phyloP scores from a whole-genome alignment of 805 yeast species.

The Saccharomycopsis selenospora region DNA sequence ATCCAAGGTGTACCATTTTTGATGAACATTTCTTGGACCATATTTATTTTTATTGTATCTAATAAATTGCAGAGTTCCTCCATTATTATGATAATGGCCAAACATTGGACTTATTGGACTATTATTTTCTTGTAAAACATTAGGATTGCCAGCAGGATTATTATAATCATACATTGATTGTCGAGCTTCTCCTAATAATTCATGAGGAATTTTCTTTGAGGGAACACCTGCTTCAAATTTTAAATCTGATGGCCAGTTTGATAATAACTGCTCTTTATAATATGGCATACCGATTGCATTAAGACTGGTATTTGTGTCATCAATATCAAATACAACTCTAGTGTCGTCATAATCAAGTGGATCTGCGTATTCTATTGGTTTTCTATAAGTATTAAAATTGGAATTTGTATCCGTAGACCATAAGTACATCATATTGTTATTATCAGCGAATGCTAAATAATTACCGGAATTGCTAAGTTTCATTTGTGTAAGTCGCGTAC shows the following conservation, averaged over 20 bases:
- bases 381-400: conserved; percentile 35
- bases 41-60: conserved; percentile 50
- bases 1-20: conserved; percentile 35
- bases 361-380: conserved; percentile 53
- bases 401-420: conserved; percentile 52
- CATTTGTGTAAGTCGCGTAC: conserved; percentile 13
- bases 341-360: conserved; percentile 29
- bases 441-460: conserved; percentile 62
- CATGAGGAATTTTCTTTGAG: conserved; percentile 18
- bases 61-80: conserved; percentile 36
- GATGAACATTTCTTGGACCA: conserved; percentile 48
- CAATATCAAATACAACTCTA: conserved; percentile 29
- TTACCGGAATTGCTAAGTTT: conserved; percentile 52
- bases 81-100: conserved; percentile 21
- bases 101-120: no score
- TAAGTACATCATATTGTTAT: conserved; percentile 50
- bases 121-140: no score
- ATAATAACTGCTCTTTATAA: conserved; percentile 66
- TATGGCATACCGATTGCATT: conserved; percentile 80
- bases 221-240: conserved; percentile 38
- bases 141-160: no score
- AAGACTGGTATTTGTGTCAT: conserved; percentile 48
- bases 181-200: conserved; percentile 34
- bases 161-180: no score
- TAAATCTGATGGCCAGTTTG: conserved; percentile 68